Percentiles rank a stretch among this genome's conserved stretches.
Conservation (phyloP, 805 yeast species). For the Nematodospora valgi region DNA sequence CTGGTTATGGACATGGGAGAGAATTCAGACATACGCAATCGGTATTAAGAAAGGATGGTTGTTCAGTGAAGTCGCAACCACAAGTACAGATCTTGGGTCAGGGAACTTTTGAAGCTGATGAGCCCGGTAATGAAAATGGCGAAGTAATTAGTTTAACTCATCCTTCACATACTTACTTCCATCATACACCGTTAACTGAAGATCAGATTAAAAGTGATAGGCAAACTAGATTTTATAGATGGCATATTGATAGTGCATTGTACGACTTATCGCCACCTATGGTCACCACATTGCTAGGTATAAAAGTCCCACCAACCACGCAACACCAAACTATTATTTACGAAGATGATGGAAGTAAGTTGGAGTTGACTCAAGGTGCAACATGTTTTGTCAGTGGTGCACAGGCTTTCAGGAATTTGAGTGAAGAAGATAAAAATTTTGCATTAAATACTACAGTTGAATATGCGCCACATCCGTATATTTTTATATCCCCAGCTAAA, state of each 20-base stretch:
- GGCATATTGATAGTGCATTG: slow-evolving; percentile 92
- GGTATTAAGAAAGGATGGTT: slow-evolving; percentile 77
- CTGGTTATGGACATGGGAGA: slow-evolving; percentile 84
- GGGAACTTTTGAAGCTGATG: slow-evolving; percentile 57
- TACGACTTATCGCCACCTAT: slow-evolving; percentile 85
- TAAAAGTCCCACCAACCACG: slow-evolving; percentile 70
- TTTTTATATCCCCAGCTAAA: slow-evolving; percentile 72
- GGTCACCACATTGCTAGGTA: slow-evolving; percentile 79
- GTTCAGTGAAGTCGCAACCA: slow-evolving; percentile 75
- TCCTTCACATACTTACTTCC: slow-evolving; percentile 82
- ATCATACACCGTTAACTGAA: slow-evolving; percentile 60
- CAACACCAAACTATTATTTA: slow-evolving; percentile 64
- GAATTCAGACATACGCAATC: slow-evolving; percentile 52
- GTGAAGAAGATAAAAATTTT: slow-evolving; percentile 66
- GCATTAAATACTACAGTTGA: slow-evolving; percentile 78
- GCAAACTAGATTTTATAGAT: slow-evolving; percentile 80
- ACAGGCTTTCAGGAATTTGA: slow-evolving; percentile 63
- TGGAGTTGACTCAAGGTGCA: slow-evolving; percentile 77
- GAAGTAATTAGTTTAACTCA: slow-evolving; percentile 64
- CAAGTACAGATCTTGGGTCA: slow-evolving; percentile 91
- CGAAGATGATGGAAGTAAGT: slow-evolving; percentile 53
- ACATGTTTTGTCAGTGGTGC: slow-evolving; percentile 89
- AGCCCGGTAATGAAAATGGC: slow-evolving; percentile 59
- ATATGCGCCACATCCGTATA: slow-evolving; percentile 92
- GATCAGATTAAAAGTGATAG: slow-evolving; percentile 57